A percentile compares a stretch with the other conserved stretches of the same genome.
phyloP scores from a whole-genome alignment of 768 basidiomycete species.

The Phlegmacium glaucopus region DNA sequence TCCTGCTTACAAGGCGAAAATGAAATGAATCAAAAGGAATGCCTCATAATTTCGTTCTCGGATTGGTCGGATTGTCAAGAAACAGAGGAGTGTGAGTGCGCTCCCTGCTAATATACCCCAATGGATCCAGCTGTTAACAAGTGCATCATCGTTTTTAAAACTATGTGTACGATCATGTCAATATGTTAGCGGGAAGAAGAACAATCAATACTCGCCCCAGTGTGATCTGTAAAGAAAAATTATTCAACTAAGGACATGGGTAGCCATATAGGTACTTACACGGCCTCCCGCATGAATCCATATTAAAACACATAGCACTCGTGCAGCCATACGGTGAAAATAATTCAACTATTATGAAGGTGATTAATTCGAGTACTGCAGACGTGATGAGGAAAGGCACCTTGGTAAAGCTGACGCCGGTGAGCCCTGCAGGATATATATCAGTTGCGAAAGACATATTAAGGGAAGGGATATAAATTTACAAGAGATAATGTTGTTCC shows the following conservation, averaged over 20 bases:
- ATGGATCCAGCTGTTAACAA: constrained; percentile 26
- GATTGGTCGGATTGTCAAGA: no score
- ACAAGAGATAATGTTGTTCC: constrained; percentile 51
- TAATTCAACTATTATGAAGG: constrained; percentile 40
- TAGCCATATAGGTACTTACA: neutral
- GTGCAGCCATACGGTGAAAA: constrained; percentile 45
- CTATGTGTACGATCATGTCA: constrained; percentile 4
- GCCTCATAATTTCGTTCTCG: no score
- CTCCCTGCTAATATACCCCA: no score
- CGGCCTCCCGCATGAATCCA: constrained; percentile 57
- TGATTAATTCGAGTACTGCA: no score
- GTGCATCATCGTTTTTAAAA: constrained; percentile 14
- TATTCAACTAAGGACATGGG: neutral
- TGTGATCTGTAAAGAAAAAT: constrained; percentile 10
- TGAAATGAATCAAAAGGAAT: no score
- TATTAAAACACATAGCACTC: constrained; percentile 41
- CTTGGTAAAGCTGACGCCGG: constrained; percentile 47
- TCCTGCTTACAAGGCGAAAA: no score
- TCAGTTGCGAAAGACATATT: neutral
- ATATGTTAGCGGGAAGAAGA: neutral
- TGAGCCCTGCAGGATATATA: constrained; percentile 43
- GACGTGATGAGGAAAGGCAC: constrained; percentile 14
- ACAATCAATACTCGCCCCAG: constrained; percentile 13
- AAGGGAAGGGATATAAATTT: constrained; percentile 3
- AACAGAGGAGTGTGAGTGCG: no score